Percentiles rank a stretch among this genome's conserved stretches.
phyloP scores from a whole-genome alignment of 139 green algal genomes.

The Coccomyxa sp. region DNA sequence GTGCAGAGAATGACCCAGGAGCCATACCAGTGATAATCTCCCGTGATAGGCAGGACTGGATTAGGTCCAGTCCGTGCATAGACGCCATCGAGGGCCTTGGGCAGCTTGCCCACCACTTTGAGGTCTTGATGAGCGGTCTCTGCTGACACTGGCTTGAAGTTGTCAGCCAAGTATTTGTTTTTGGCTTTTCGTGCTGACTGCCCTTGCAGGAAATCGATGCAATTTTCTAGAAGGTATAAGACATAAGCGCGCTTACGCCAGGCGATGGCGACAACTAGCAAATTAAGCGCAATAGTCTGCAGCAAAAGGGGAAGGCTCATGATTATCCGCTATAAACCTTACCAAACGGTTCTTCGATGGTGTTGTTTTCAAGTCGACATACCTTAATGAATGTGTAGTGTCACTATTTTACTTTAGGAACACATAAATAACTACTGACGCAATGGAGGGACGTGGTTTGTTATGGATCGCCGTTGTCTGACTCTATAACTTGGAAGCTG shows the following conservation, averaged over 20 bases:
- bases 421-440: too few species aligned
- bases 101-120: constrained; percentile 24
- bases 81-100: constrained; percentile 7
- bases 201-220: background rate
- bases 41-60: constrained; percentile 13
- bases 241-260: background rate
- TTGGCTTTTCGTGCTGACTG: background rate
- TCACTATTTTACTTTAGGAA: too few species aligned
- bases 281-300: background rate
- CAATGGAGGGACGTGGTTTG: too few species aligned
- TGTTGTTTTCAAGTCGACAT: too few species aligned
- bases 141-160: constrained; percentile 12
- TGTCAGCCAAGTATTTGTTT: constrained; percentile 8
- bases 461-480: too few species aligned
- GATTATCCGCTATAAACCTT: too few species aligned
- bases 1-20: background rate
- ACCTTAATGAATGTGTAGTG: too few species aligned
- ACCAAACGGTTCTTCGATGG: too few species aligned
- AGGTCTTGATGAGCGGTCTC: constrained; percentile 9
- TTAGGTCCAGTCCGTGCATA: constrained; percentile 33
- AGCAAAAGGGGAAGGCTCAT: too few species aligned
- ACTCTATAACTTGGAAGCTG: too few species aligned
- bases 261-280: background rate
- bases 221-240: background rate
- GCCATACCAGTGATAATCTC: constrained; percentile 28